Conservation (phyloP, 2,329 filamentous ascomycete species). For the Dissoconium aciculare region DNA sequence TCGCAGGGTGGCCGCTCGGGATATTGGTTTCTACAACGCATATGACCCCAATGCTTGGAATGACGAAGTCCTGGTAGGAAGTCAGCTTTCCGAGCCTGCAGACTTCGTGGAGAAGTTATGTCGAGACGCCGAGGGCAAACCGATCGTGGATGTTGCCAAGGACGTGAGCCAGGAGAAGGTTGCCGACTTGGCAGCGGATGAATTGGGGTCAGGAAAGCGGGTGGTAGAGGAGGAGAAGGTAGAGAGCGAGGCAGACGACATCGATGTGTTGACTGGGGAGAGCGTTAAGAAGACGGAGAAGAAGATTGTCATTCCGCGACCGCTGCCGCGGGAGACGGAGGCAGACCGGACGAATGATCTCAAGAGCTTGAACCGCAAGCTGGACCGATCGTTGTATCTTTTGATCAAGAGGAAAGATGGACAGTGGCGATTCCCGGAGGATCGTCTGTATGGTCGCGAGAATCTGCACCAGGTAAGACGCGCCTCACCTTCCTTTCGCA, state of each 20-base stretch:
- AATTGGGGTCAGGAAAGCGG: conserved; percentile 15
- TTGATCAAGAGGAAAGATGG: conserved; percentile 60
- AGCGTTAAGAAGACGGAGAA: conserved; percentile 12
- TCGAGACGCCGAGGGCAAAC: conserved; percentile 51
- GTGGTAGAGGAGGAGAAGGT: too few relatives aligned
- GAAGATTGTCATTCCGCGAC: conserved; percentile 44
- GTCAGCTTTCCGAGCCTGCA: conserved; percentile 48
- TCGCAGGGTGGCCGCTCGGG: conserved; percentile 62
- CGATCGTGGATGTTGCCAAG: conserved; percentile 32
- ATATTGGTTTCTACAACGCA: conserved; percentile 72
- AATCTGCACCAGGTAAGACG: conserved; percentile 64
- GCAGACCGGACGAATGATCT: conserved; percentile 64
- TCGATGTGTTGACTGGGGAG: conserved; percentile 16
- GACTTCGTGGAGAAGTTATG: conserved; percentile 54
- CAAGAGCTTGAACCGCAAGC: conserved; percentile 59
- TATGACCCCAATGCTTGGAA: conserved; percentile 67
- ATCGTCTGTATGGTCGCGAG: conserved; percentile 53
- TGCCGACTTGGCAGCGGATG: conserved; percentile 24
- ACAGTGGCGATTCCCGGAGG: conserved; percentile 70
- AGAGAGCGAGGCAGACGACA: conserved; percentile 36
- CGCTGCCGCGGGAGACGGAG: conserved; percentile 55
- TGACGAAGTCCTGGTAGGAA: conserved; percentile 71
- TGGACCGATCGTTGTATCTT: conserved; percentile 76
- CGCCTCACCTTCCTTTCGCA: too few relatives aligned
- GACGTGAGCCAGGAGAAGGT: conserved; percentile 25